phyloP scores from a whole-genome alignment of 2,329 filamentous ascomycete species.

The Rutstroemia sydowiana region DNA sequence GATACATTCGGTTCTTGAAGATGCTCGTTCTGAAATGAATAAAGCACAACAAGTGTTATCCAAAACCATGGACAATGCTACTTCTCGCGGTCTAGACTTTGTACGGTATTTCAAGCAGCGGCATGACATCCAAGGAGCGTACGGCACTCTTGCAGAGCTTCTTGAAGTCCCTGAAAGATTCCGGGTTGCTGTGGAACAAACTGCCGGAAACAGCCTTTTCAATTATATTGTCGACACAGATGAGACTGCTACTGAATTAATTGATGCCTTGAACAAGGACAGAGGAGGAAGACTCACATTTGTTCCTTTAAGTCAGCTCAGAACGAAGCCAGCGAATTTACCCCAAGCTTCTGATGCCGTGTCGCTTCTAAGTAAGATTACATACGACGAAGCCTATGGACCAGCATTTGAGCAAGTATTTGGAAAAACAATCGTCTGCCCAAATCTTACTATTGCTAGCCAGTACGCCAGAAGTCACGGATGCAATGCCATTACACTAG shows the following conservation, averaged over 20 bases:
- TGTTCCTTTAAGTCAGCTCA: constrained; percentile 81
- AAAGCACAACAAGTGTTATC: constrained; percentile 71
- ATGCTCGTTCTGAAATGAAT: constrained; percentile 68
- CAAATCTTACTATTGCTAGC: constrained; percentile 76
- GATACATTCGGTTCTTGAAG: constrained; percentile 68
- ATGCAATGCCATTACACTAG: constrained; percentile 86
- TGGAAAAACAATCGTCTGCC: constrained; percentile 89
- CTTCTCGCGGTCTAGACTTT: constrained; percentile 77
- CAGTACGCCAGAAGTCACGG: constrained; percentile 91
- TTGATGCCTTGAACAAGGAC: constrained; percentile 71
- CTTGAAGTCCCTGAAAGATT: constrained; percentile 80
- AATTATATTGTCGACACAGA: constrained; percentile 94
- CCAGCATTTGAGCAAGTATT: constrained; percentile 92
- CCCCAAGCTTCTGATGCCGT: constrained; percentile 83
- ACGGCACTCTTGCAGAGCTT: constrained; percentile 90
- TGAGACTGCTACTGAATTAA: constrained; percentile 73
- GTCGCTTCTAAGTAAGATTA: constrained; percentile 76
- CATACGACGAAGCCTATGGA: constrained; percentile 69
- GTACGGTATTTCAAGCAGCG: constrained; percentile 77
- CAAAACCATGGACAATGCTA: constrained; percentile 83
- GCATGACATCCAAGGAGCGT: constrained; percentile 74
- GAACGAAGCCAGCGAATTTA: constrained; percentile 63
- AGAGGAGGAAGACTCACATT: constrained; percentile 86
- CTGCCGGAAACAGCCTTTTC: constrained; percentile 86
- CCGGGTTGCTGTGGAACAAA: constrained; percentile 83